phyloP scores from a whole-genome alignment of 305 asterid species.

The Striga hermonthica region DNA sequence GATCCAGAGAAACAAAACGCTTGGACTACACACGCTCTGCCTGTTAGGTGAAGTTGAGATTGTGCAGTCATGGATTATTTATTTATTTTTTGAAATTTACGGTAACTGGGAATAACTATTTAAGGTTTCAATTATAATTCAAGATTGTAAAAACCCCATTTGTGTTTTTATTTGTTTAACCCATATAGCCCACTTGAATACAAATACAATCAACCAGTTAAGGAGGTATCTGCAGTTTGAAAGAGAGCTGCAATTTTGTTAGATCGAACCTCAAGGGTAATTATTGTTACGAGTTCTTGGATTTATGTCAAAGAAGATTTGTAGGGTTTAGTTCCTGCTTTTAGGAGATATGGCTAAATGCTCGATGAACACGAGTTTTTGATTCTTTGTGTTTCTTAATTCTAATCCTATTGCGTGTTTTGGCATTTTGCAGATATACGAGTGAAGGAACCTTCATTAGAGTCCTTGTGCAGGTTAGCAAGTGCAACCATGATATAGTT shows the following conservation, averaged over 20 bases:
- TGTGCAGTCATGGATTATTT: neutral
- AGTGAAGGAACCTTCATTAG: conserved; percentile 84
- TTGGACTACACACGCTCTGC: conserved; percentile 88
- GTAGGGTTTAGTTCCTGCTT: conserved; percentile 3
- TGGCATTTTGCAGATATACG: conserved; percentile 59
- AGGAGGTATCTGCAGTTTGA: neutral
- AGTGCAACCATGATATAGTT: neutral
- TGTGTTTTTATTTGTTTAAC: neutral
- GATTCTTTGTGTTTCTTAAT: neutral
- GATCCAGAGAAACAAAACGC: conserved; percentile 54
- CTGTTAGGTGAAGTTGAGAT: conserved; percentile 53
- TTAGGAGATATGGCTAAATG: neutral
- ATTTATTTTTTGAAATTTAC: too few species aligned
- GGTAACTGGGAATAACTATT: neutral
- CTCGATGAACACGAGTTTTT: neutral
- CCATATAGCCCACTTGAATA: neutral
- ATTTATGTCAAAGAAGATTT: neutral
- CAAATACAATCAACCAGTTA: neutral
- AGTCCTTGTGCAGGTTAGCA: conserved; percentile 85
- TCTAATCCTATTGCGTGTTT: conserved; percentile 16
- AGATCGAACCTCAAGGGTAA: neutral
- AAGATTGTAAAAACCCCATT: neutral
- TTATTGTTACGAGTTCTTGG: neutral
- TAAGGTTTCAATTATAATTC: neutral
- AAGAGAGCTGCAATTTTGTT: neutral